Percentiles rank a stretch among this genome's conserved stretches.
These are phyloP conservation scores for Aspergillus texensis DNA, from an alignment of 2,329 filamentous ascomycete species.

Conservation along the genomic window DNA sequence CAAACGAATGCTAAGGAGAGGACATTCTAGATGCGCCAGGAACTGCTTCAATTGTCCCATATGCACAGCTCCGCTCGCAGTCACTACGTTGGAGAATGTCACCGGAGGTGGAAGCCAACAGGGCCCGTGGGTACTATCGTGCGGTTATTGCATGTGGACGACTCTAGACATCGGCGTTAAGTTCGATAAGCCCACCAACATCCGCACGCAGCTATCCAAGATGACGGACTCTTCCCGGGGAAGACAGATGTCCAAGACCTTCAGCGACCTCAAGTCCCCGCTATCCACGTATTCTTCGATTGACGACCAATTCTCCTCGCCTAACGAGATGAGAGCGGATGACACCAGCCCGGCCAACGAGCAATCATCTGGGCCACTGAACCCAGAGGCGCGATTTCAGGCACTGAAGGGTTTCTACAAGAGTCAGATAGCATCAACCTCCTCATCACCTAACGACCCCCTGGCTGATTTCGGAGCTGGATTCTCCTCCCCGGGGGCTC, in stretches of 20 bases:
- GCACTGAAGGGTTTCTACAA: conserved; percentile 81
- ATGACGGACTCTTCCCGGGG: conserved; percentile 57
- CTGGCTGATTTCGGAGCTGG: conserved; percentile 51
- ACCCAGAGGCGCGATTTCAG: conserved; percentile 71
- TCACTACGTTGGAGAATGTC: conserved; percentile 69
- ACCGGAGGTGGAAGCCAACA: conserved; percentile 43
- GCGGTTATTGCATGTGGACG: conserved; percentile 91
- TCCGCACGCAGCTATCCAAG: conserved; percentile 76
- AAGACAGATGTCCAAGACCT: conserved; percentile 43
- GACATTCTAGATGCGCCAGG: conserved; percentile 72
- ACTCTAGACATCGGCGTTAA: conserved; percentile 86
- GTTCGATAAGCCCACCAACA: conserved; percentile 86
- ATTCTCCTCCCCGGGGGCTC: conserved; percentile 74
- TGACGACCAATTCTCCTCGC: conserved; percentile 33
- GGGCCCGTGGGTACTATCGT: conserved; percentile 76
- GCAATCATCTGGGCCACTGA: conserved; percentile 44
- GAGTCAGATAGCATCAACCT: conserved; percentile 69
- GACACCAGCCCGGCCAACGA: conserved; percentile 35
- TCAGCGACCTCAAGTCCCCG: conserved; percentile 40
- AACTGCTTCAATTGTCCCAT: conserved; percentile 95
- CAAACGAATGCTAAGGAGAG: not conserved
- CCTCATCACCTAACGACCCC: conserved; percentile 54
- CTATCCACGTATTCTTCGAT: conserved; percentile 39
- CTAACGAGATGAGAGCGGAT: conserved; percentile 34
- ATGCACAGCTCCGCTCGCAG: conserved; percentile 77